Evolutionary conservation across 805 yeast genomes (phyloP), one percentile per base, ranked within the genome.

Genomic region (Teunomyces cretensis): DNA sequence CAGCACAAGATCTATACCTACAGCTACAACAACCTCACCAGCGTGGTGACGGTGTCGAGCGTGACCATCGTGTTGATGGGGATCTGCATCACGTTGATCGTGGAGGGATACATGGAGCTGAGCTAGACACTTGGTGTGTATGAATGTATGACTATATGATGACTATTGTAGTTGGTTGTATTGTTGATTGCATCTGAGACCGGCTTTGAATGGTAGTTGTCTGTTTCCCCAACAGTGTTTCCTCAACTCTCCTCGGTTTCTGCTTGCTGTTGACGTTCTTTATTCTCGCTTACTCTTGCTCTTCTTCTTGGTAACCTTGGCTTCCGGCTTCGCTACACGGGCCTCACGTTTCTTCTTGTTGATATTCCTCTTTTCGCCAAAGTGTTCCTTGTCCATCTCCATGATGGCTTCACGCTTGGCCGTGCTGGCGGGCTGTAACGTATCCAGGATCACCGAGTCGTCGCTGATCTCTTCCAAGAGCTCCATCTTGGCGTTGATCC

Each of bases 301-400:
- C 30, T 28, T 33, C 32, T 45, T 30, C 33, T 46, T 46, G 27
- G 30, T 15, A 30, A 28, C 33, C 16, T 24, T 39, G 30, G 8
- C 33, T 9, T 15, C 13, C 13, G 27, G 33, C 42, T 45, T 42
- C 15, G 30, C 41, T n/a, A 41, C 44, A 13, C 31, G 39, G 13
- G 36, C 40, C 43, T 51, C 55, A 16, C 51, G 53, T 60, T 75
- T 78, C 39, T 62, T 65, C 57, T 73, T 78, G 52, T 81, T 80
- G 33, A 69, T 76, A 55, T 71, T 75, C 51, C 72, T 74, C 53
- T 77, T 77, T 56, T 88, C 96, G 9, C 97, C 97, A 62, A 91
- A 92, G 15, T 81, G 79, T 49, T 88, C 97, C 50, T 79, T 80
- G 50, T 92, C 97, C 97, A 94, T 90, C 31, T 88, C 97, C 87